Evolutionary conservation across 169 alveolate species (phyloP).

Genomic region (Plasmodium gallinaceum): DNA sequence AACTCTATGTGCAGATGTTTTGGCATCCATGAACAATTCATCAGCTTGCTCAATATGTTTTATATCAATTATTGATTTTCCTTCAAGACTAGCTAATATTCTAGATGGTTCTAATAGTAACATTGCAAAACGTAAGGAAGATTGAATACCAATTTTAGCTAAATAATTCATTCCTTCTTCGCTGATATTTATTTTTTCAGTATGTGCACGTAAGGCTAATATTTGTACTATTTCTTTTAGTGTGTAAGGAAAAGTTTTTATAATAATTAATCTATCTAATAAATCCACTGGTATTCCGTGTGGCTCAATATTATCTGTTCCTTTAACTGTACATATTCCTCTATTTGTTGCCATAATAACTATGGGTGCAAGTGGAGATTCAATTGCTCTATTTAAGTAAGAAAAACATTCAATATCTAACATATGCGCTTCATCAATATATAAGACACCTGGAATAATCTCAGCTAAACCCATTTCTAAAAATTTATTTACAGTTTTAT

Average conservation of each 20-base stretch:
- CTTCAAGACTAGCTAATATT: slow-evolving; percentile 95
- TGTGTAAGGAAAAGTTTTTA: slow-evolving; percentile 97
- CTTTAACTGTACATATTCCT: slow-evolving; percentile 97
- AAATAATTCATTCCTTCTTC: slow-evolving; percentile 96
- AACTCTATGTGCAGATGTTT: slow-evolving; percentile 95
- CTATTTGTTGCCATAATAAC: slow-evolving; percentile 99
- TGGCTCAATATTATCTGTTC: slow-evolving; percentile 98
- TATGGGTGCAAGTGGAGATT: slow-evolving; percentile 98
- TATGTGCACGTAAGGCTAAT: slow-evolving; percentile 96
- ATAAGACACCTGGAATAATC: slow-evolving; percentile 99
- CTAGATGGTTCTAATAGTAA: slow-evolving; percentile 98
- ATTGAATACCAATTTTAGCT: slow-evolving; percentile 97
- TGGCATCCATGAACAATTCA: slow-evolving; percentile 97
- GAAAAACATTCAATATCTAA: slow-evolving; percentile 99
- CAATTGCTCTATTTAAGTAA: slow-evolving; percentile 98
- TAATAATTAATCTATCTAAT: slow-evolving; percentile 98
- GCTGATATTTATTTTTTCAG: slow-evolving; percentile 95
- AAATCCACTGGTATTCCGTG: slow-evolving; percentile 99
- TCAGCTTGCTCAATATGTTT: slow-evolving; percentile 96
- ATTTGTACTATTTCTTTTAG: slow-evolving; percentile 88
- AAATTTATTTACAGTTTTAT: slow-evolving; percentile 98
- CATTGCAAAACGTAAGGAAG: slow-evolving; percentile 96
- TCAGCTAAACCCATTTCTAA: slow-evolving; percentile 99
- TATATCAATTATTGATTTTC: slow-evolving; percentile 91
- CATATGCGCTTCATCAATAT: slow-evolving; percentile 99